These are phyloP conservation scores for Neobulgaria alba DNA, from an alignment of 2,329 filamentous ascomycete species.

Conservation along the genomic window DNA sequence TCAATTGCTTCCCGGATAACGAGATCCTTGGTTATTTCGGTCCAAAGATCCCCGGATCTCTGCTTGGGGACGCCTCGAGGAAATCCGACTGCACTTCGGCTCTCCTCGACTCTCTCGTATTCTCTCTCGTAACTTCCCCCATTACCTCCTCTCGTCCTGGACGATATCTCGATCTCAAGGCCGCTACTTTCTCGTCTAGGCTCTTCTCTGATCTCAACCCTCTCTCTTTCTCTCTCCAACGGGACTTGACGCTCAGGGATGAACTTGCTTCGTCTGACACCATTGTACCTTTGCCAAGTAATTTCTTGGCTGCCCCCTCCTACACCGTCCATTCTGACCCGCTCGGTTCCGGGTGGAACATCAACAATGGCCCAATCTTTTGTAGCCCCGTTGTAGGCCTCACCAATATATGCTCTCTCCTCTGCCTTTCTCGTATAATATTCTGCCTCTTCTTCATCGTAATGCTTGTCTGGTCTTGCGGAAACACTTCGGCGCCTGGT, in stretches of 20 bases:
- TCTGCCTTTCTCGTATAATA: constrained; percentile 60
- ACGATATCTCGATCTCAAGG: constrained; percentile 27
- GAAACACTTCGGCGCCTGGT: constrained; percentile 20
- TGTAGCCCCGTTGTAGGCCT: constrained; percentile 66
- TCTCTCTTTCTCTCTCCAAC: constrained; percentile 3
- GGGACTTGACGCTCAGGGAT: constrained; percentile 52
- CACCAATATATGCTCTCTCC: constrained; percentile 61
- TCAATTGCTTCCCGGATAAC: constrained; percentile 83
- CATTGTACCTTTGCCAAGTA: constrained; percentile 71
- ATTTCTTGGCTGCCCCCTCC: constrained; percentile 70
- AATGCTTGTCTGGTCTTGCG: constrained; percentile 16
- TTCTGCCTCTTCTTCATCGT: constrained; percentile 42
- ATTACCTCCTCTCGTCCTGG: constrained; percentile 7
- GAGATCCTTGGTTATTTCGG: constrained; percentile 90
- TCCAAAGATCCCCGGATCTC: constrained; percentile 69
- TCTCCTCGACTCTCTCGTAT: constrained; percentile 43
- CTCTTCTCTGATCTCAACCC: constrained; percentile 19
- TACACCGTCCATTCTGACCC: constrained; percentile 72
- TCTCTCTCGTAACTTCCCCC: constrained; percentile 26
- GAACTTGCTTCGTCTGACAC: constrained; percentile 66
- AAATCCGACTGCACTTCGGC: constrained; percentile 33
- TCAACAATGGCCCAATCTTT: constrained; percentile 76
- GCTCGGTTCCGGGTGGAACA: constrained; percentile 73
- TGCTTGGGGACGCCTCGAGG: constrained; percentile 19
- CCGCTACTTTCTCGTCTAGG: constrained; percentile 16